Evolutionary conservation across 2,329 filamentous ascomycete genomes (phyloP), one percentile per base, ranked within the genome.

Genomic region (Botrytis aclada): DNA sequence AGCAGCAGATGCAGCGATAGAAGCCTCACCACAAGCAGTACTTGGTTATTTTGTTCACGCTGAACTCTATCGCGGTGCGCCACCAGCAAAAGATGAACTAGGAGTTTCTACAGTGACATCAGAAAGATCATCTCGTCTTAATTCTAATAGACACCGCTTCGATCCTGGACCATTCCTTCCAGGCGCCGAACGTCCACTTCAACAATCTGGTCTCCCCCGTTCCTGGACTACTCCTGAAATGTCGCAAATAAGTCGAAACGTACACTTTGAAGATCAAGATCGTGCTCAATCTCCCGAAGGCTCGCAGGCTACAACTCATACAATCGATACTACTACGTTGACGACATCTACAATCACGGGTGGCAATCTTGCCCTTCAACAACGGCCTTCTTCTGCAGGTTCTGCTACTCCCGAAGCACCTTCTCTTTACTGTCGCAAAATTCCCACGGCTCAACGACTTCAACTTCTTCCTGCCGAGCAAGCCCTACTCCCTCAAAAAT

Each of bases 11-110:
- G 85, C 88, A 18, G 92, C 92, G 34, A 83, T 90, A 60, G 91
- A 88, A 79, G 87, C 88, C 71, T 93, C 91, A 69, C 92, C 92
- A 0, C 90, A 94, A 82, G 87, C 86, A 74, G 88, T 95, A 74
- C 85, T 93, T 72, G 92, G 92, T 18, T 86, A 92, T 79, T 81
- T 92, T 20, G 89, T 95, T 39, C 89, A 88, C 78, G 93, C 91
- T 54, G 92, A 94, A 82, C 85, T 86, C 43, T 95, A 92, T 81
- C 85, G 87, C 73, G 90, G 90, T 67, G 83, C 89, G 43, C 87
- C 90, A 0, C 91, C 92, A 1, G 81, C 85, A 18, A 86, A 88
- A 76, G 92, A 94, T 79, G 87, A 88, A 73, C 87, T 82, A 20
- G 37, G 51, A 72, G 25, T 58, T 20, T 69, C 75, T 9, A 43